A percentile compares a stretch with the other conserved stretches of the same genome.
Evolutionary conservation across 31 red algal genomes (phyloP).

Genomic region (Asparagopsis taxiformis): DNA sequence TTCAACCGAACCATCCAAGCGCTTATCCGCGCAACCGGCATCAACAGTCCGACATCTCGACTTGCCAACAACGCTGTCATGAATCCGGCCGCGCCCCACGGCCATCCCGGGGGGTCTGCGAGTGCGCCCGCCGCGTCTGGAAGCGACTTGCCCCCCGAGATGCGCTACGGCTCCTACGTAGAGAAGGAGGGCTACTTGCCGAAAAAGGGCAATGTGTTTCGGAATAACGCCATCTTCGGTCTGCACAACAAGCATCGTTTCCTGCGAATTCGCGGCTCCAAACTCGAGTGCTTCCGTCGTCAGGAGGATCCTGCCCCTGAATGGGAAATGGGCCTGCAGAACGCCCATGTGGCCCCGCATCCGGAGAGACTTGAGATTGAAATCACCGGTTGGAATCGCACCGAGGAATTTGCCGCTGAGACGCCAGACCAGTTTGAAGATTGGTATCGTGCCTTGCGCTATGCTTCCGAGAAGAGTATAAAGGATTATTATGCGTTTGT

Average conservation of each 20-base stretch:
- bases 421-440: conserved; percentile 41
- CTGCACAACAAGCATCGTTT: conserved; percentile 55
- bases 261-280: conserved; percentile 50
- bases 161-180: conserved; percentile 42
- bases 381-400: conserved; percentile 34
- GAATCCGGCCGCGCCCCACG: not conserved
- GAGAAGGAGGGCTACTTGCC: conserved; percentile 44
- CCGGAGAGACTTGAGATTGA: conserved; percentile 27
- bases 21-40: too few relatives aligned
- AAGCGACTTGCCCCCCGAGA: conserved; percentile 12
- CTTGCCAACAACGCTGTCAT: too few relatives aligned
- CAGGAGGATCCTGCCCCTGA: conserved; percentile 38
- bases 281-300: conserved; percentile 41
- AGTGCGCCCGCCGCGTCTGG: conserved; percentile 1
- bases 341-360: conserved; percentile 37
- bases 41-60: too few relatives aligned
- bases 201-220: conserved; percentile 63
- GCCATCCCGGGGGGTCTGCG: not conserved
- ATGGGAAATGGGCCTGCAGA: conserved; percentile 61
- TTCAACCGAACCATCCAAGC: too few relatives aligned
- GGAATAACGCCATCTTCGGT: conserved; percentile 42
- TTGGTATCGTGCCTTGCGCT: conserved; percentile 44
- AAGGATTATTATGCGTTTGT: conserved; percentile 82
- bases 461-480: conserved; percentile 51
- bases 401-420: conserved; percentile 61